Percentiles rank a stretch among this genome's conserved stretches.
Evolutionary conservation across 176 grass and related monocot genomes (phyloP).

Genomic region (Poa pratensis): DNA sequence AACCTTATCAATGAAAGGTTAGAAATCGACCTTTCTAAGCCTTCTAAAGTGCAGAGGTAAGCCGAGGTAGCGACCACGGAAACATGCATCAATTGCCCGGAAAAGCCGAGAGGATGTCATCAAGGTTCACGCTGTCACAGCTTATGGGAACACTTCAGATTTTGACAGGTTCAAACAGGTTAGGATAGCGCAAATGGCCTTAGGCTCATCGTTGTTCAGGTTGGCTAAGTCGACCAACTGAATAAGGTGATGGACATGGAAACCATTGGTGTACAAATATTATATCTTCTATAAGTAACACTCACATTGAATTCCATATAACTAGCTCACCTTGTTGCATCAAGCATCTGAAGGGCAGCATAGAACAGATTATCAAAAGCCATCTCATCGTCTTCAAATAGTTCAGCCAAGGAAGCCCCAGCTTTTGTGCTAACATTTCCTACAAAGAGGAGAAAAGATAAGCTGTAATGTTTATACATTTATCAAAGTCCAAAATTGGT

Average conservation of each 20-base stretch:
- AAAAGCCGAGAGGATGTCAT: neutral
- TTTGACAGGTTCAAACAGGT: neutral
- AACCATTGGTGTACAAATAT: constrained; percentile 21
- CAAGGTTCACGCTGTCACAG: neutral
- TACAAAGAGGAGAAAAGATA: constrained; percentile 37
- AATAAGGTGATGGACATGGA: constrained; percentile 16
- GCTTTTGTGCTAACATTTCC: constrained; percentile 60
- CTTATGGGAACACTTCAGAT: neutral
- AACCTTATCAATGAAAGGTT: neutral
- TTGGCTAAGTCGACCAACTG: neutral
- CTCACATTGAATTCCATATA: constrained; percentile 92
- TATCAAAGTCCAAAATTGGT: constrained; percentile 13
- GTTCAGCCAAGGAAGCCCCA: constrained; percentile 60
- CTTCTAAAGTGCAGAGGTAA: neutral
- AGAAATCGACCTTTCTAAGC: neutral
- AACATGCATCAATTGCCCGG: neutral
- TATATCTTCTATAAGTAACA: constrained; percentile 12
- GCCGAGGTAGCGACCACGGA: neutral
- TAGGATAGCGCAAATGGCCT: neutral
- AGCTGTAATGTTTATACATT: constrained; percentile 24
- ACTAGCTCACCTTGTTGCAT: constrained; percentile 66
- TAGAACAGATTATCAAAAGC: constrained; percentile 86
- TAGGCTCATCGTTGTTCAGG: neutral
- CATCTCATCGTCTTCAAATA: constrained; percentile 65
- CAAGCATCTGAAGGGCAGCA: constrained; percentile 71